Base-by-base conservation (phyloP, 805 yeast species). In the Nadsonia fulvescens region DNA sequence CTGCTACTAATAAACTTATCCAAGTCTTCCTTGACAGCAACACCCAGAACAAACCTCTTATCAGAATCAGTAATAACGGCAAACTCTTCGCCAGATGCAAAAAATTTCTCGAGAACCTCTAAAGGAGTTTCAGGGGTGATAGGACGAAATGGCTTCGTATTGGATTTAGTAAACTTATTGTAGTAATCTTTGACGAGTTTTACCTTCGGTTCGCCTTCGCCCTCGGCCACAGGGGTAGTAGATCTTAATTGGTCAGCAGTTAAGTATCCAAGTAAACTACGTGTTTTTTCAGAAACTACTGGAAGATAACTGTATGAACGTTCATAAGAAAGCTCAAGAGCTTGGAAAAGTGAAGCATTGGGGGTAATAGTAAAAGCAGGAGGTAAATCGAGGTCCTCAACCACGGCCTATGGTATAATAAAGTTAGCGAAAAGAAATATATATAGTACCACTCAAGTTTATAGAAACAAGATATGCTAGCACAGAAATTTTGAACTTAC, bases 311-410 rank as follows among this genome's bases (percentile, higher is more conserved):
- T 58, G 43, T 61, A 66, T 32, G 61, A 62, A 36, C 63, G 49
- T 39, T 67, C 74, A 32, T 52, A 65, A n/a, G 70, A 56, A 19
- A 64, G 47, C 35, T 64, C 71, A 17, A 63, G 45, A 7, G 72
- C 73, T 24, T 53, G 54, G n/a, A 44, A 46, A 18, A 67, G 43
- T 5, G 51, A 51, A 6, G 66, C 61, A 10, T 52, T 41, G 2
- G 70, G 70, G 25, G 54, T 53, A 15, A 67, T 59, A 7, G 69
- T 55, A 16, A 63, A 46, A 12, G 72, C 72, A 1, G 73, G 74
- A 21, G 61, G 59, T 25, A 65, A 55, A 40, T 66, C 70, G 32
- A 67, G 54, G 37, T 67, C 74, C 40, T 67, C 73, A 5, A 67
- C 58, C 2, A 69, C 63, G 8, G 73, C 71, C 37, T 54, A 4